phyloP scores from a whole-genome alignment of 768 basidiomycete species.

The Amanita exitialis region DNA sequence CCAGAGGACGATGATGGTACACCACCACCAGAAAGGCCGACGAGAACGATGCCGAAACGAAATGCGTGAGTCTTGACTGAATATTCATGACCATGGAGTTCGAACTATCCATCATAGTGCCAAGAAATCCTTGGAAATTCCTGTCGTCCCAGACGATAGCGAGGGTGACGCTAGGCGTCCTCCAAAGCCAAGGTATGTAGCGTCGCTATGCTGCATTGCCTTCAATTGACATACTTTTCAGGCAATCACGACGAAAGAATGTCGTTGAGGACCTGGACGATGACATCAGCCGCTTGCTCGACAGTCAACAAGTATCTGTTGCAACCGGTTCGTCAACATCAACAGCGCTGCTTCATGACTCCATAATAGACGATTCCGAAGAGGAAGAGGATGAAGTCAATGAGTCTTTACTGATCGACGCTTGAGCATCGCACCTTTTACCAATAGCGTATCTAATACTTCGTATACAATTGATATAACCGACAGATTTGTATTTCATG shows the following conservation, averaged over 20 bases:
- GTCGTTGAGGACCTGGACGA: conserved; percentile 25
- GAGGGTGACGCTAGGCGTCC: conserved; percentile 16
- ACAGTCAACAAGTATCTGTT: conserved; percentile 10
- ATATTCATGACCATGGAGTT: background rate
- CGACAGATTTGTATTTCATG: background rate
- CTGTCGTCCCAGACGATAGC: conserved; percentile 24
- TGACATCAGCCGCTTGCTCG: conserved; percentile 29
- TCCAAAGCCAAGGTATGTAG: conserved; percentile 9
- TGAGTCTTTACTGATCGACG: conserved; percentile 25
- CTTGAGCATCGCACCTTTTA: background rate
- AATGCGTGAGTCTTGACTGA: conserved; percentile 37
- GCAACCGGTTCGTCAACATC: conserved; percentile 10
- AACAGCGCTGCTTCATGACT: conserved; percentile 24
- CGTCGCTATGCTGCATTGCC: conserved; percentile 8
- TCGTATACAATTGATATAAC: background rate
- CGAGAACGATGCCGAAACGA: conserved; percentile 44
- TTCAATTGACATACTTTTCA: background rate
- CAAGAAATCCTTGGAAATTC: conserved; percentile 24
- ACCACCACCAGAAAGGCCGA: conserved; percentile 31
- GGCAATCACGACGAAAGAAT: conserved; percentile 9
- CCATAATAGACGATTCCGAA: conserved; percentile 42
- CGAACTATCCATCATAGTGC: conserved; percentile 19
- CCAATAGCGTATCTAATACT: background rate
- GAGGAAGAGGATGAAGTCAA: conserved; percentile 50
- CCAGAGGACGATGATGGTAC: conserved; percentile 25